Percentiles rank a stretch among this genome's conserved stretches.
Conservation (phyloP, 2,329 filamentous ascomycete genomes). For the Paraconiothyrium brasiliense region DNA sequence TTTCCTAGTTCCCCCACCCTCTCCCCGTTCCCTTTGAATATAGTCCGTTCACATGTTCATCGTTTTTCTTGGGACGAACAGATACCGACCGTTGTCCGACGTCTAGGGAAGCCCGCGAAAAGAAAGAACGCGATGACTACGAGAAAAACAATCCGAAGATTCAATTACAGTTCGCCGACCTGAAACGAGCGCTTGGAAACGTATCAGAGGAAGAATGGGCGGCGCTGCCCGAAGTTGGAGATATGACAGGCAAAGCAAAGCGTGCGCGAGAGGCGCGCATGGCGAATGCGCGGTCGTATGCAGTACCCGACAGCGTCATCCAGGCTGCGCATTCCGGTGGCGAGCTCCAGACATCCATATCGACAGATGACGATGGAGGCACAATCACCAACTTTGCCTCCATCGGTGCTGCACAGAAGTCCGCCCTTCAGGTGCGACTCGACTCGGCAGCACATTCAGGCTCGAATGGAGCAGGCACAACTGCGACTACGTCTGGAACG, state of each 20-base stretch:
- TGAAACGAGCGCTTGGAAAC: slow-evolving; percentile 87
- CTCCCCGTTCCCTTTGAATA: slow-evolving; percentile 29
- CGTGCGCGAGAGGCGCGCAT: slow-evolving; percentile 84
- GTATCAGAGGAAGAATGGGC: slow-evolving; percentile 98
- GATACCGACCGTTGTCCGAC: slow-evolving; percentile 76
- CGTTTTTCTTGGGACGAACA: slow-evolving; percentile 72
- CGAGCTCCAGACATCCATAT: slow-evolving; percentile 88
- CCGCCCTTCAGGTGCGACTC: slow-evolving; percentile 91
- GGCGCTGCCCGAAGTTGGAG: slow-evolving; percentile 92
- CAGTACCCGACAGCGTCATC: slow-evolving; percentile 94
- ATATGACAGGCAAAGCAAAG: slow-evolving; percentile 93
- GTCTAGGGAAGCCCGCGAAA: slow-evolving; percentile 91
- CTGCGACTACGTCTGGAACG: slow-evolving; percentile 72
- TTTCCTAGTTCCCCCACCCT: slow-evolving; percentile 32
- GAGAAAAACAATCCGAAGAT: slow-evolving; percentile 98
- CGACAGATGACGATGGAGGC: slow-evolving; percentile 75
- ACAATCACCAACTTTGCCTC: slow-evolving; percentile 98
- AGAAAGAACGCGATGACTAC: slow-evolving; percentile 91
- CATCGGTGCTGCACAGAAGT: slow-evolving; percentile 94
- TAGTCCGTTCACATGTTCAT: slow-evolving; percentile 66
- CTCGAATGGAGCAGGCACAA: slow-evolving; percentile 70
- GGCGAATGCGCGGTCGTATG: slow-evolving; percentile 76
- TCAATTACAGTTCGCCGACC: slow-evolving; percentile 94
- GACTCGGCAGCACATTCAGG: slow-evolving; percentile 76
- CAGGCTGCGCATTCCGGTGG: slow-evolving; percentile 82